phyloP scores from a whole-genome alignment of 2,329 filamentous ascomycete genomes.

The Penicillium sp. region DNA sequence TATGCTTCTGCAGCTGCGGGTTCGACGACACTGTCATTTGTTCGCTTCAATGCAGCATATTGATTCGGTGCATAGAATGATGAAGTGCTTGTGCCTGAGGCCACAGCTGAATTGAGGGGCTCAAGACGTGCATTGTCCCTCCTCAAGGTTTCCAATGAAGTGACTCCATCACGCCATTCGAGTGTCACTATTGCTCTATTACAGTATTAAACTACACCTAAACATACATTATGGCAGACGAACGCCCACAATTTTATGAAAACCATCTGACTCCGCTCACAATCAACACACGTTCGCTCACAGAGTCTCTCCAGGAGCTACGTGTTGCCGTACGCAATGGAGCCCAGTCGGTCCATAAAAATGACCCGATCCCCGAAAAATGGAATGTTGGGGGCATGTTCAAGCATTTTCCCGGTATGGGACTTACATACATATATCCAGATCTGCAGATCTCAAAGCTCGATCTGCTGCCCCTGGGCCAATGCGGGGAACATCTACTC shows the following conservation, averaged over 20 bases:
- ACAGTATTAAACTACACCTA: neutral
- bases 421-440: neutral
- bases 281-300: conserved; percentile 13
- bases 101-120: neutral
- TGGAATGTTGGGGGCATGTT: conserved; percentile 30
- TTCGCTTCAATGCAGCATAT: neutral
- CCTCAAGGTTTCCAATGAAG: conserved; percentile 1
- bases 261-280: conserved; percentile 15
- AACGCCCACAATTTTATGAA: conserved; percentile 23
- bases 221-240: conserved; percentile 10
- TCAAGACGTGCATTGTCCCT: neutral
- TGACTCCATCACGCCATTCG: conserved; percentile 13
- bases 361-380: conserved; percentile 21
- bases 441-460: neutral
- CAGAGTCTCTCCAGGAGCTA: conserved; percentile 26
- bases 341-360: conserved; percentile 24
- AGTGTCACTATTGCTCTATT: neutral
- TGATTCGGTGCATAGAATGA: conserved; percentile 1
- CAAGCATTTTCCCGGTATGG: conserved; percentile 31
- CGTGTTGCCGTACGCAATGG: conserved; percentile 29
- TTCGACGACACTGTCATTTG: conserved; percentile 9
- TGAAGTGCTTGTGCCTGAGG: conserved; percentile 5
- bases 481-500: neutral
- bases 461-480: neutral
- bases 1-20: conserved; percentile 2